A percentile compares a stretch with the other conserved stretches of the same genome.
These are phyloP conservation scores for Herpotrichia juniperi DNA, from an alignment of 2,329 filamentous ascomycete species.

Conservation along the genomic window DNA sequence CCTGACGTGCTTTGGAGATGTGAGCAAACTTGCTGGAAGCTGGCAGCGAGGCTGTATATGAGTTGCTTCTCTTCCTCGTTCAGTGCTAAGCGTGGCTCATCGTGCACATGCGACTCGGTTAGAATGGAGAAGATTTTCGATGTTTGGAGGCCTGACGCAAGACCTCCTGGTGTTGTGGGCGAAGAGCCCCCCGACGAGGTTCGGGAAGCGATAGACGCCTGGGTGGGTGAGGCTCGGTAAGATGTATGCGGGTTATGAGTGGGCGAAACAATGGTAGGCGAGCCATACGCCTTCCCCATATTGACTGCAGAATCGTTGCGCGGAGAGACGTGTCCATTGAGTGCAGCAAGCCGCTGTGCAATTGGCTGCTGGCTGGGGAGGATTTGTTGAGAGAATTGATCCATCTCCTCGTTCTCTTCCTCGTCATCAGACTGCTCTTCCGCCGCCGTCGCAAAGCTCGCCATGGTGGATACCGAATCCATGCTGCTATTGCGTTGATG, in stretches of 20 bases:
- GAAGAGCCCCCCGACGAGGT: constrained; percentile 28
- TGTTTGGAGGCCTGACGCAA: constrained; percentile 43
- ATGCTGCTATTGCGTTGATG: constrained; percentile 61
- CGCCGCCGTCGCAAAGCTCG: constrained; percentile 68
- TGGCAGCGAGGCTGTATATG: constrained; percentile 57
- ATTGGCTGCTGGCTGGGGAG: constrained; percentile 27
- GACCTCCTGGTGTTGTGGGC: constrained; percentile 37
- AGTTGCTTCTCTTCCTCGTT: constrained; percentile 63
- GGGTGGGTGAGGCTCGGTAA: too few relatives aligned
- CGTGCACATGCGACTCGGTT: constrained; percentile 37
- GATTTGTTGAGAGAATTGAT: constrained; percentile 43
- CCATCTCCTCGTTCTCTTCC: constrained; percentile 50
- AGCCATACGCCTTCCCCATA: constrained; percentile 31
- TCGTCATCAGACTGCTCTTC: constrained; percentile 54
- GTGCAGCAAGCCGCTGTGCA: constrained; percentile 19
- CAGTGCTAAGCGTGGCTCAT: constrained; percentile 43
- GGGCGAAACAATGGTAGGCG: constrained; percentile 27
- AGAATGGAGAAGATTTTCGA: constrained; percentile 51
- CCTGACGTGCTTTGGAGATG: constrained; percentile 55
- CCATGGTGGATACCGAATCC: constrained; percentile 66
- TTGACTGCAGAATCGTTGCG: constrained; percentile 43
- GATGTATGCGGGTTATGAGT: constrained; percentile 16
- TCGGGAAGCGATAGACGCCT: constrained; percentile 25
- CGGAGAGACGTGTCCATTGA: constrained; percentile 23
- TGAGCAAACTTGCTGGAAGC: constrained; percentile 59